Base-by-base conservation (phyloP, 2,329 filamentous ascomycete genomes). In the Botryotinia convoluta region DNA sequence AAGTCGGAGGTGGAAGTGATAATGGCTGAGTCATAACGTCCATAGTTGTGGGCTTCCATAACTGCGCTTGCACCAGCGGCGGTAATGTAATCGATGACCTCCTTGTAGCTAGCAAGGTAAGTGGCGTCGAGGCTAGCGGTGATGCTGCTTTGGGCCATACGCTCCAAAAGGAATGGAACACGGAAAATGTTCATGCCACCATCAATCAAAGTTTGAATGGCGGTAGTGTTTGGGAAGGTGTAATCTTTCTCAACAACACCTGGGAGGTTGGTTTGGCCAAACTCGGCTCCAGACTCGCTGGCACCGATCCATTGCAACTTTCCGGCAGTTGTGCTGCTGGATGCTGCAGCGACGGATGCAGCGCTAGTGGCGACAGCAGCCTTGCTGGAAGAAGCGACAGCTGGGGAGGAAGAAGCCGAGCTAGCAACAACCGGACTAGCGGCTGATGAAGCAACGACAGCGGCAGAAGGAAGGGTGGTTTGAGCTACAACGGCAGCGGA, bases 201-300 rank as follows among this genome's bases (percentile, higher is more conserved):
- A 72, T 72, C 71, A 22, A 72, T 72, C 48, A 72, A 59, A n/a
- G 32, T 69, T 48, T 72, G 63, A 26, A 72, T 72, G 63, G 71
- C 51, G 18, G 51, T 12, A 2, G 86, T 82, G 68, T 86, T 85
- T 2, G 89, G 88, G 85, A 88, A 91, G 35, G 83, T 89, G 78
- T 87, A 92, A 77, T 91, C 87, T 71, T 84, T 90, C 68, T 84
- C 85, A 72, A 87, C 83, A 1, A 81, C 81, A 16, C 89, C 89
- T 2, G 89, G 89, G 45, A 90, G 82, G 70, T 83, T 85, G 37
- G 79, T 82, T 74, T 87, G 84, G 59, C 89, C 89, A 74, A 91
- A 91, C 76, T 92, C 90, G 60, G 89, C 88, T 20, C 89, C 89
- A 32, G 87, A 86, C 79, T 90, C 79, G 68, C 79, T 79, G 60